Base-by-base conservation (phyloP, 306 rosid genomes). In the Cucurbita ficifolia region DNA sequence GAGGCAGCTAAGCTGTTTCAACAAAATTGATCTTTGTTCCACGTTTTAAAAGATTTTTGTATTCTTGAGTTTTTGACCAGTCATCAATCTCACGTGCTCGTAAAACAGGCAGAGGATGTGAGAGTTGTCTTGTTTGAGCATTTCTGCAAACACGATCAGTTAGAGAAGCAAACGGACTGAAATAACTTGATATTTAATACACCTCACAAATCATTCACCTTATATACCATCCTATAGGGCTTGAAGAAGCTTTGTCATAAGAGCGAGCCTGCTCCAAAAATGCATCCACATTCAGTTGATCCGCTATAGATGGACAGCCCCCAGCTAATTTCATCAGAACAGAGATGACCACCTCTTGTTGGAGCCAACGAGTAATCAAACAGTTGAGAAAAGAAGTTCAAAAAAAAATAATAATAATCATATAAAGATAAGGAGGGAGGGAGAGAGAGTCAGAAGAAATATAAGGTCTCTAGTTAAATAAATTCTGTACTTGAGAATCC, bases 301-400 rank as follows among this genome's bases (percentile, higher is more conserved):
- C 91, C 50, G 97, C 97, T 90, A 94, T 76, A 64, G 99, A 91
- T 21, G 99, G 99, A 78, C 92, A 86, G 36, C 99, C 99, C 54
- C 99, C 99, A 64, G 99, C 95, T 83, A 94, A 72, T 85, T 94
- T 94, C 99, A 94, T 94, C 84, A 94, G 96, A 72, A 91, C 96
- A 68, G 99, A 94, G 83, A 94, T 76, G 88, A 91, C 99, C 45
- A 89, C 90, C 99, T 94, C 85, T 94, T 91, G 97, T 88, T 68
- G 87, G 86, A 76, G 79, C 76, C 76, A 59, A 79, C 65, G 83
- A 62, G 14, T 65, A 81, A 74, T 61, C 79, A 81, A 70, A 76
- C 71, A 71, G 76, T 70, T 72, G 74, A 73, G 68, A 73, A 40
- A 77, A 63, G 14, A 36, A 67, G 19, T 67, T 65, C 3, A 46